These are phyloP conservation scores for Crucihimalaya himalaica DNA, from an alignment of 345 rosid species.

Conservation along the genomic window DNA sequence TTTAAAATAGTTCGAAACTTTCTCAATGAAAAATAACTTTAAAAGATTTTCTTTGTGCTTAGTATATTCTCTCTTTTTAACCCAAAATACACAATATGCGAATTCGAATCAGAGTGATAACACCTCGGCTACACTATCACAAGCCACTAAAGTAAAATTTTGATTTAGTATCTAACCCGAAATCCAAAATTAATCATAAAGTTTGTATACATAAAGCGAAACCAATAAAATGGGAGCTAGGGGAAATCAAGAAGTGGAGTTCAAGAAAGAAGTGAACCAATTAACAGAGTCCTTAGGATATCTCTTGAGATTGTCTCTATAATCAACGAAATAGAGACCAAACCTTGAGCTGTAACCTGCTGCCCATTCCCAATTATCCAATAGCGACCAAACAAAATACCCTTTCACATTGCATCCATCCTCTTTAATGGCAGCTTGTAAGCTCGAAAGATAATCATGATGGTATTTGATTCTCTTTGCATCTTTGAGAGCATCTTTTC, in stretches of 20 bases:
- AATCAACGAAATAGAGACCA: conserved; percentile 92
- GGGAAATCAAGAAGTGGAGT: conserved; percentile 41
- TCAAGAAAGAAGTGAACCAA: conserved; percentile 91
- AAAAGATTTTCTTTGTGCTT: no score
- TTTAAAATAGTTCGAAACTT: no score
- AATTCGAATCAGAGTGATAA: no score
- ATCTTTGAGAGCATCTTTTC: conserved; percentile 71
- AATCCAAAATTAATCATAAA: background rate
- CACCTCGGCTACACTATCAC: background rate
- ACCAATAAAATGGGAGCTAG: background rate
- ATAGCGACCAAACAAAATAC: conserved; percentile 84
- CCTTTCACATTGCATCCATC: conserved; percentile 98
- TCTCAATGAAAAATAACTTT: no score
- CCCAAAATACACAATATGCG: no score
- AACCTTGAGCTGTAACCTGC: conserved; percentile 88
- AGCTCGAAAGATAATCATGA: conserved; percentile 75
- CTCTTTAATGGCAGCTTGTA: conserved; percentile 80
- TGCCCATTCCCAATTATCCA: conserved; percentile 98
- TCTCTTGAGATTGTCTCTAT: conserved; percentile 75
- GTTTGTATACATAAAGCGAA: background rate
- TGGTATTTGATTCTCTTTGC: conserved; percentile 79
- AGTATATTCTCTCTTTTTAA: no score
- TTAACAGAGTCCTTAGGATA: conserved; percentile 83
- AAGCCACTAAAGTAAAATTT: background rate
- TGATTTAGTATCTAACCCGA: background rate